Base-by-base conservation (phyloP, 345 rosid genomes). In the Lagerstroemia speciosa region DNA sequence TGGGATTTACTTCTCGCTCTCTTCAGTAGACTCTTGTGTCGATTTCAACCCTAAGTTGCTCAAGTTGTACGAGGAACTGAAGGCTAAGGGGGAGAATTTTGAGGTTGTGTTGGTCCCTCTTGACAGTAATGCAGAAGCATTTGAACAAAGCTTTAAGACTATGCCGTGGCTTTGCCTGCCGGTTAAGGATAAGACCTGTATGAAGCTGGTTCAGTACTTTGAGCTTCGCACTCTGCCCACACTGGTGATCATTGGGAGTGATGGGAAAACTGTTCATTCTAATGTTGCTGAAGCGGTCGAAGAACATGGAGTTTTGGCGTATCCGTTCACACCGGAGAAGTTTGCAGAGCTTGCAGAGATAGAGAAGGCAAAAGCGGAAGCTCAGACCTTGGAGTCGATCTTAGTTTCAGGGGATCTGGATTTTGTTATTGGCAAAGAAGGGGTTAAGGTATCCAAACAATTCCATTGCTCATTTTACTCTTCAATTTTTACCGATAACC, bases 161-260 rank as follows among this genome's bases (percentile, higher is more conserved):
- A 64, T 70, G 76, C 78, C 79, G 1, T 78, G 78, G 79, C 65
- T 75, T 12, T 70, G 79, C 16, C 26, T 78, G 46, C 78, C 81
- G 11, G 38, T 67, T 27, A 65, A 71, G 43, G 65, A 71, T 26
- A 65, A 38, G 40, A 64, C 26, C 16, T 38, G 69, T 8, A 41
- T 34, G 67, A 66, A 67, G 53, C 32, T 70, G 62, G 58, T 12
- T 48, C 69, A 67, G 41, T 74, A 67, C 61, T 78, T 71, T 57
- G 58, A 66, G 22, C 68, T 68, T 20, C 53, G 41, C 12, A 26
- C 66, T 38, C 57, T 75, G 26, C 81, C 81, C 24, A 69, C 71
- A 15, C 65, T 74, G 31, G 72, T 71, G 36, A 71, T 78, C 41
- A 69, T 78, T 2, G 69, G 74, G 0, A 34, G 41, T 5, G 74